Evolutionary conservation across 1,139 yeast genomes (phyloP).

Genomic region (Geotrichum europaeum): DNA sequence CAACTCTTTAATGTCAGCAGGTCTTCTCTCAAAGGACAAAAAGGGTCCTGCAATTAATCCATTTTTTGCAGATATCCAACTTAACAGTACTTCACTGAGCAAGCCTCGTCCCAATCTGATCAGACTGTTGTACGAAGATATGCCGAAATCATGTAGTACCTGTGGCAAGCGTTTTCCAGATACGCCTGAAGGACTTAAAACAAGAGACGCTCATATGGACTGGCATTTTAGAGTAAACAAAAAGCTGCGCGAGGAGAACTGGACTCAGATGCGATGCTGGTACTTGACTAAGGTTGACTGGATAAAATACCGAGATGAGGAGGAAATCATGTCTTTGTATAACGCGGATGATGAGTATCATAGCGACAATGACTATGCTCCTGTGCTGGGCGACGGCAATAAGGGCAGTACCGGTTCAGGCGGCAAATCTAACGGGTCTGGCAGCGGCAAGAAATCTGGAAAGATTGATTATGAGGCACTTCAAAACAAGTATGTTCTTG

Average conservation of each 20-base stretch:
- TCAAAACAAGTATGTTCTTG: constrained; percentile 36
- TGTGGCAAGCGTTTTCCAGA: constrained; percentile 84
- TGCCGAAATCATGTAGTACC: constrained; percentile 77
- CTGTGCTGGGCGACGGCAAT: constrained; percentile 17
- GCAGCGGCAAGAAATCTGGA: constrained; percentile 15
- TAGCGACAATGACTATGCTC: constrained; percentile 24
- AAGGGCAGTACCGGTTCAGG: constrained; percentile 9
- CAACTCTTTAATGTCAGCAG: constrained; percentile 15
- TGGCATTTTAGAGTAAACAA: constrained; percentile 96
- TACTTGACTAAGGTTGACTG: constrained; percentile 69
- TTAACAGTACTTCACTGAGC: constrained; percentile 28
- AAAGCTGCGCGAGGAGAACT: constrained; percentile 51
- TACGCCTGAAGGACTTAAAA: constrained; percentile 51
- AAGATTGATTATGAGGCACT: constrained; percentile 22
- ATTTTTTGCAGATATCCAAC: constrained; percentile 24
- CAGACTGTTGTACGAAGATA: constrained; percentile 46
- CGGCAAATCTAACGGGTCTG: constrained; percentile 11
- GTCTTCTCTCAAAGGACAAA: constrained; percentile 4
- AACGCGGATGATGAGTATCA: constrained; percentile 20
- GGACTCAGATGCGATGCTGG: constrained; percentile 72
- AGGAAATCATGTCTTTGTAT: constrained; percentile 40
- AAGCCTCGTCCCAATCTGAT: constrained; percentile 34
- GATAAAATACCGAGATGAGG: constrained; percentile 65
- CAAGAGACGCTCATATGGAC: constrained; percentile 66
- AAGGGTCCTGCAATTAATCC: background rate